Evolutionary conservation across 331 rosid species (phyloP), one percentile per base, ranked within the genome.

Genomic region (Rosa hybrid): DNA sequence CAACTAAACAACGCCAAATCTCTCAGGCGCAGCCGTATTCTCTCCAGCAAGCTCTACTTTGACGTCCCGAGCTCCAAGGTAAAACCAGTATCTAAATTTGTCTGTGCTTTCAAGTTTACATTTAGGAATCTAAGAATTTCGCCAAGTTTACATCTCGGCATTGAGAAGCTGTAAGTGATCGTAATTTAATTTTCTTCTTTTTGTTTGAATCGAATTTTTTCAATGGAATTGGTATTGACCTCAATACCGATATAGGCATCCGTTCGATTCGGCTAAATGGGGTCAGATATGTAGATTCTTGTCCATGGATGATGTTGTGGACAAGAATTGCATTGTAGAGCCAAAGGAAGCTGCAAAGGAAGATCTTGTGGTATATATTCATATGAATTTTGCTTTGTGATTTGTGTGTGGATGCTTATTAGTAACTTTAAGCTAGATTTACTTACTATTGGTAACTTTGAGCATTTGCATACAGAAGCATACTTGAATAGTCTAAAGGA

Each of bases 211-310:
- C 4, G 13, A 0, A 64, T 42, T 42, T 18, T 6, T 14, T 17
- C 25, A 6, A 3, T 51, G 44, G 21, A 53, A n/a, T 54, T 39
- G 48, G 10, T 13, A 13, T 49, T 72, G 53, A 74, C 30, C 20
- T 12, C 3, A 20, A 11, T 12, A 18, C 62, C 64, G 74, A 72
- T 85, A 42, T 45, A 95, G 98, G 92, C 98, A 92, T 78, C 98
- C 98, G 6, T 95, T 95, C 87, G 98, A 95, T 89, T 95, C 97
- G 46, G 80, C 84, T 25, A 91, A 95, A 79, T 95, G 98, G 98
- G 96, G 97, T 63, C 92, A 94, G 8, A 75, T 92, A 49, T 92
- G 94, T 78, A 84, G 82, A 46, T 86, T 89, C 69, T 90, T 95
- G 10, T 56, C 82, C 65, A 84, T 86, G 39, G 89, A 83, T 67